Evolutionary conservation across 1,139 yeast species (phyloP).

Genomic region (Yamadazyma trypodendri): DNA sequence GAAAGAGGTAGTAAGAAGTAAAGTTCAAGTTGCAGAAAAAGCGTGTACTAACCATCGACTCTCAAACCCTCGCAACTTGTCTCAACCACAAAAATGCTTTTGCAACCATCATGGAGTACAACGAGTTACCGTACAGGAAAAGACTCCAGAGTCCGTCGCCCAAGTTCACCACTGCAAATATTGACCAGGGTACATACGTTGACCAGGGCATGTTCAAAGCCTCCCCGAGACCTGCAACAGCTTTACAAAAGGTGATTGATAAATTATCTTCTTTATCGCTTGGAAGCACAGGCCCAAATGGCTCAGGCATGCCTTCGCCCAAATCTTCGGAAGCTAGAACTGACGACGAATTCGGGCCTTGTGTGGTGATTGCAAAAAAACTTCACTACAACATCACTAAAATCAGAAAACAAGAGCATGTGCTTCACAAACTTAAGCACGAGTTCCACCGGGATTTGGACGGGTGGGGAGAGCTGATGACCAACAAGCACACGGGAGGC

Average conservation of each 20-base stretch:
- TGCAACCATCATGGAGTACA: neutral
- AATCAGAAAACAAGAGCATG: conserved; percentile 13
- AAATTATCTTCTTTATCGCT: conserved; percentile 22
- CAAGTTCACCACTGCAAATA: conserved; percentile 6
- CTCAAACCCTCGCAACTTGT: no score
- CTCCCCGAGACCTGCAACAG: conserved; percentile 27
- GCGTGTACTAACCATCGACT: neutral
- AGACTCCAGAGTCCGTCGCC: neutral
- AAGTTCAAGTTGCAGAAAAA: no score
- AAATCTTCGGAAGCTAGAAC: neutral
- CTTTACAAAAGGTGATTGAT: conserved; percentile 29
- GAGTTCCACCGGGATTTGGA: conserved; percentile 10
- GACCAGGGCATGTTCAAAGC: neutral
- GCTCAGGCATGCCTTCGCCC: neutral
- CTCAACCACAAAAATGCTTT: no score
- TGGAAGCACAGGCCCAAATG: conserved; percentile 12
- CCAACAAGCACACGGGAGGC: conserved; percentile 5
- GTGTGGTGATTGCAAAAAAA: conserved; percentile 9
- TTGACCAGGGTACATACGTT: conserved; percentile 1
- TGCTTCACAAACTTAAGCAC: conserved; percentile 11
- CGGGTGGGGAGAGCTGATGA: conserved; percentile 11
- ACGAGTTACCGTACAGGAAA: neutral
- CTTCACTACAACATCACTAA: conserved; percentile 12
- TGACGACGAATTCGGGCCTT: conserved; percentile 4
- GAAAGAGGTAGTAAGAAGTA: no score